Base-by-base conservation (phyloP, 345 rosid genomes). In the Eucalyptus albens region DNA sequence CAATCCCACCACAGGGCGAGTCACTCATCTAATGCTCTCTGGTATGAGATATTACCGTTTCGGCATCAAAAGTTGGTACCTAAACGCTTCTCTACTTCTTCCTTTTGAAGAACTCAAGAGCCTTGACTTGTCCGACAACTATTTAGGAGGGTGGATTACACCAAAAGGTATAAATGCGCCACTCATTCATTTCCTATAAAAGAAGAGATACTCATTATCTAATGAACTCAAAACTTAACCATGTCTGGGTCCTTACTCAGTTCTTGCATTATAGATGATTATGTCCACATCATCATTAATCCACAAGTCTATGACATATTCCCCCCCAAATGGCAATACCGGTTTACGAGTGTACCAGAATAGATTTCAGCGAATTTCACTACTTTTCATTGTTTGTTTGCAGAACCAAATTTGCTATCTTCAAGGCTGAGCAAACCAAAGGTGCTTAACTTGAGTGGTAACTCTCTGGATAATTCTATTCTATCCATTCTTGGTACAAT, bases 11-110 rank as follows among this genome's bases (percentile, higher is more conserved):
- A 59, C n/a, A 3, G 65, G 65, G 1, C 65, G 15, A 26, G 65
- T 59, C 65, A 59, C 65, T 59, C 7, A 26, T 5, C n/a, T 26
- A 5, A 26, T 1, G 2, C 65, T 59, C 14, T 2, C 1, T 1
- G 0, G 0, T 9, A 1, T 0, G 29, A 9, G 29, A 1, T 1
- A 0, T 56, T 0, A 9, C 14, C 2, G 0, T 10, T 24, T 24
- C 0, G 4, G n/a, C 29, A 0, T 5, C 15, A 59, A 59, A 59
- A 59, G 1, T 59, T 26, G n/a, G 65, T 59, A 59, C n/a, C 65
- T 59, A 59, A 59, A 59, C 4, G 0, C 65, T 59, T 59, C 65
- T 26, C 65, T 59, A 8, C 65, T 59, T 59, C 65, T 59, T 26
- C 15, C 65, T 7, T 59, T 59, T 59, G n/a, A 59, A 26, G 65